Percentiles rank a stretch among this genome's conserved stretches.
Conservation (phyloP, 2,329 filamentous ascomycete genomes). For the Alternaria brassicae region DNA sequence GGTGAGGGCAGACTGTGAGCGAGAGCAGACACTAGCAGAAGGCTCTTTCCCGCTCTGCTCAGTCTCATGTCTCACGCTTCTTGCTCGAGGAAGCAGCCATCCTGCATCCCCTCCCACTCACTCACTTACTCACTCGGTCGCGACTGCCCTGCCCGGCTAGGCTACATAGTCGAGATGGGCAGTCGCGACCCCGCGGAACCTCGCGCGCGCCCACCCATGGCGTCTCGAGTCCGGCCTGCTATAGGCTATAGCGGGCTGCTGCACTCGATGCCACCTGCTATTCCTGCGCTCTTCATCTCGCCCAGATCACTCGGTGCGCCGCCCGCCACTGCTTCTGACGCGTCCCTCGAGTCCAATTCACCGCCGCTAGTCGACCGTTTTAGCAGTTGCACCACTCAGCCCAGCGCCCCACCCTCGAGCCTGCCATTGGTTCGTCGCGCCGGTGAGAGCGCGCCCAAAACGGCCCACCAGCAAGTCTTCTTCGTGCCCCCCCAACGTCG, state of each 20-base stretch:
- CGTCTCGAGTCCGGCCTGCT: slow-evolving; percentile 22
- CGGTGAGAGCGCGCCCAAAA: slow-evolving; percentile 40
- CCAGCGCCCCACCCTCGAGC: slow-evolving; percentile 29
- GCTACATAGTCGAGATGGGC: slow-evolving; percentile 32
- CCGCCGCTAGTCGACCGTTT: slow-evolving; percentile 46
- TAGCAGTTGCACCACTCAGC: slow-evolving; percentile 40
- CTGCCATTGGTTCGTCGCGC: slow-evolving; percentile 26
- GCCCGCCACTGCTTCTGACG: slow-evolving; percentile 25
- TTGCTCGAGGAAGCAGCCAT: too few relatives aligned
- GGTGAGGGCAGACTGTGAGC: neutral
- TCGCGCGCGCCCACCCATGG: slow-evolving; percentile 8
- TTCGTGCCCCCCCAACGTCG: slow-evolving; percentile 29
- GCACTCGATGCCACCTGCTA: slow-evolving; percentile 20
- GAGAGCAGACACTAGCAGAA: too few relatives aligned
- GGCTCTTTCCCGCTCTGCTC: too few relatives aligned
- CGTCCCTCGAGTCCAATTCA: slow-evolving; percentile 38
- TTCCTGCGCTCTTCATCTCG: slow-evolving; percentile 31
- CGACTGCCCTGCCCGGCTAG: slow-evolving; percentile 26
- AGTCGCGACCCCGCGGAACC: slow-evolving; percentile 21
- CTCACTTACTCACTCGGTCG: too few relatives aligned
- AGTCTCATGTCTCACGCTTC: neutral
- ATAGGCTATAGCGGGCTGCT: too few relatives aligned
- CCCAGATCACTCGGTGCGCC: slow-evolving; percentile 30
- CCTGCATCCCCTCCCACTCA: too few relatives aligned
- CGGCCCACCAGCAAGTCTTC: slow-evolving; percentile 29